A percentile compares a stretch with the other conserved stretches of the same genome.
phyloP scores from a whole-genome alignment of 257 asterid species.

The Coffea canephora region DNA sequence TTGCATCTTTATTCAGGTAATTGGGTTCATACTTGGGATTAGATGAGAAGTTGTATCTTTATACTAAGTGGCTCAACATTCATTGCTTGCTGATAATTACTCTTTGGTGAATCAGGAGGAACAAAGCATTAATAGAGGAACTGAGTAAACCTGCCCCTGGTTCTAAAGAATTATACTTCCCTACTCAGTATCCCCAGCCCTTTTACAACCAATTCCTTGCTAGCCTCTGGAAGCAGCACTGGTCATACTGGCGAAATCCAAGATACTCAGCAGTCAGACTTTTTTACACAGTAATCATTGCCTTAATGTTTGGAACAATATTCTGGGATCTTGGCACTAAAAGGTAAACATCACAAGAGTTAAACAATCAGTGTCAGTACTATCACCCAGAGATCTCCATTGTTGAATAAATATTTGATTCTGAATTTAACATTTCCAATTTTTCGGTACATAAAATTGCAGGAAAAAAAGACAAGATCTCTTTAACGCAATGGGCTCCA shows the following conservation, averaged over 20 bases:
- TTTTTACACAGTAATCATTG: conserved; percentile 61
- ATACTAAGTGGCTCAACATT: too few relatives aligned
- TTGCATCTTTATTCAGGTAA: not conserved
- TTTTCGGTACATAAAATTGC: not conserved
- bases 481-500: conserved; percentile 85
- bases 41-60: too few relatives aligned
- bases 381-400: too few relatives aligned
- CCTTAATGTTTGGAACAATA: conserved; percentile 69
- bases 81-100: too few relatives aligned
- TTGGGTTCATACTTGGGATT: too few relatives aligned
- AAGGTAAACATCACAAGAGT: conserved; percentile 32
- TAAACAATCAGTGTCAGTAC: not conserved
- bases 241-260: conserved; percentile 84
- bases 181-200: conserved; percentile 55
- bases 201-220: conserved; percentile 68
- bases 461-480: conserved; percentile 63
- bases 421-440: not conserved
- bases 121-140: conserved; percentile 62
- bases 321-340: conserved; percentile 73
- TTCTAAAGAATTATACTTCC: conserved; percentile 53
- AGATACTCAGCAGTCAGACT: conserved; percentile 73
- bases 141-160: conserved; percentile 52
- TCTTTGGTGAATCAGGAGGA: conserved; percentile 46
- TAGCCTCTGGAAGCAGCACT: conserved; percentile 78
- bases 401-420: too few relatives aligned